phyloP scores from a whole-genome alignment of 2,329 filamentous ascomycete genomes.

The Penicillium sp. region DNA sequence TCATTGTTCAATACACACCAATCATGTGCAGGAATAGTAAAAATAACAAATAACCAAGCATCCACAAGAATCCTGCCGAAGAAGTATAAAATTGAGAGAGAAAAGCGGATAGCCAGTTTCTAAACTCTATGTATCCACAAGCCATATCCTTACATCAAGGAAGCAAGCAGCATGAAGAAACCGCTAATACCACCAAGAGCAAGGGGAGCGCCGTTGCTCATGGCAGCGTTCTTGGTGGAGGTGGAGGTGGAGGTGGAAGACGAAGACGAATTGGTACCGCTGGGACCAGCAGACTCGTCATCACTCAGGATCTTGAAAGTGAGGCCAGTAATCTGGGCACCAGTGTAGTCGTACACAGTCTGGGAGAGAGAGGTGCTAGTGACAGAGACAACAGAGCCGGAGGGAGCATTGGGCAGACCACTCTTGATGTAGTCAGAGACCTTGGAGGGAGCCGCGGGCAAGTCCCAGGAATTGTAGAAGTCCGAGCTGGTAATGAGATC shows the following conservation, averaged over 20 bases:
- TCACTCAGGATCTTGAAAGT: conserved; percentile 56
- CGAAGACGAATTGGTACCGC: conserved; percentile 5
- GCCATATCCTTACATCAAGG: conserved; percentile 23
- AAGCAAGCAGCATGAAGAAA: conserved; percentile 28
- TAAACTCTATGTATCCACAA: background rate
- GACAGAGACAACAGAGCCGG: conserved; percentile 64
- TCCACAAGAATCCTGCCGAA: background rate
- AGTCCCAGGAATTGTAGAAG: conserved; percentile 77
- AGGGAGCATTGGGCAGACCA: conserved; percentile 66
- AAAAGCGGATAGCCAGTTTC: background rate
- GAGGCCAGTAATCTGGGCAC: conserved; percentile 62
- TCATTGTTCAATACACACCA: conserved; percentile 1
- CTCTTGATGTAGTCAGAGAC: conserved; percentile 72
- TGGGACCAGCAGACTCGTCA: conserved; percentile 37
- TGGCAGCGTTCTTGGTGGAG: conserved; percentile 18
- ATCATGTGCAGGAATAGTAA: background rate
- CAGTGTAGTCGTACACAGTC: conserved; percentile 58
- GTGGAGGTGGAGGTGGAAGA: conserved; percentile 9
- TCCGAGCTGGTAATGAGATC: conserved; percentile 64
- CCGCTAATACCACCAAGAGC: conserved; percentile 26
- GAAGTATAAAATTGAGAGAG: background rate
- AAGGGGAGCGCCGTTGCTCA: conserved; percentile 23
- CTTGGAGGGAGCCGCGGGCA: conserved; percentile 68
- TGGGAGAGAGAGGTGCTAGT: conserved; percentile 56
- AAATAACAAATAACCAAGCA: background rate